Evolutionary conservation across 2,329 filamentous ascomycete genomes (phyloP), one percentile per base, ranked within the genome.

Genomic region (Dryadomyces quercivorus): DNA sequence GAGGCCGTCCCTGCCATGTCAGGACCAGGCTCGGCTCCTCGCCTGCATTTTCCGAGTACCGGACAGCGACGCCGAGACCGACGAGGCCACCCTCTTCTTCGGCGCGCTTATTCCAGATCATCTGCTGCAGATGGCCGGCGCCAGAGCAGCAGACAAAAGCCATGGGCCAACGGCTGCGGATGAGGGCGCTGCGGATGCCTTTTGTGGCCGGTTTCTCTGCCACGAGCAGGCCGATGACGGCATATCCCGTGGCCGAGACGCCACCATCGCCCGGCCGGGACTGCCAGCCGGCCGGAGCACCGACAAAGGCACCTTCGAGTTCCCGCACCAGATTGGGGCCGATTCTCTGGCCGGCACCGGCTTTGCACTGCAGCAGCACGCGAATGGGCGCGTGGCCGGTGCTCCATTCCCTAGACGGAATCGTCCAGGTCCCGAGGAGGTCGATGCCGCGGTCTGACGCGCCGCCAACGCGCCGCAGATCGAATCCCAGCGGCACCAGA

Each of bases 231-330:
- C 82, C 91, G 38, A 95, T 66, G 6, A 86, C 81, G 15, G 77
- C 75, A 31, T 31, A 31, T 31, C 26, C 26, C 4, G 26, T 31
- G 26, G 26, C 26, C 26, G 26, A 31, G 1, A 72, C 66, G 1
- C 5, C 31, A 3, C 4, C 44, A 21, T 34, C 44, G 48, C 22
- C 22, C 5, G 48, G 26, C 7, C 10, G 55, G 1, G 55, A 47
- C 53, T 81, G 74, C 86, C 87, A 95, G 0, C 84, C 85, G 0
- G 76, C 70, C 1, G 89, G 90, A 7, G 87, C 86, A 13, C 82
- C 83, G 1, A 76, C 75, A 63, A 93, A 86, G 0, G 88, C 81
- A 3, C 92, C 92, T 64, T 89, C 86, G 3, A 92, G 75, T 69
- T 92, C 87, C n/a, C 87, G 78, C 9, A 88, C 70, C 49, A 81